These are phyloP conservation scores for Sporothrix brasiliensis DNA, from an alignment of 2,329 filamentous ascomycete species.

Conservation along the genomic window DNA sequence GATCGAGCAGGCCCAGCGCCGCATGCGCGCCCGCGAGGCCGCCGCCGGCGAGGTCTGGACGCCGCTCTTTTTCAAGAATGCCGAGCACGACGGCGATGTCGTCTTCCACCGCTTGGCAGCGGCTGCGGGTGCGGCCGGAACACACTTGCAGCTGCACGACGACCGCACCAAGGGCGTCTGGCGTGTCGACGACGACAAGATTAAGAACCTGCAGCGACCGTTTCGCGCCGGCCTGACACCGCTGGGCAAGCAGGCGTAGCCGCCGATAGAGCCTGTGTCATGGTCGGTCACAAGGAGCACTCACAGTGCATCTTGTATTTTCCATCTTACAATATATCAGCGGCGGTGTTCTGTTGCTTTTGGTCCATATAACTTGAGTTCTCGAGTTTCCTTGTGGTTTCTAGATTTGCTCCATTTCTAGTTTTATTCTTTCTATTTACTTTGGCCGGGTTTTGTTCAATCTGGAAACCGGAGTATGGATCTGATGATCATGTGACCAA, in stretches of 20 bases:
- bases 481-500: background rate
- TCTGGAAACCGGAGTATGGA: background rate
- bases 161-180: conserved; percentile 48
- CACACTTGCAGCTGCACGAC: conserved; percentile 40
- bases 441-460: background rate
- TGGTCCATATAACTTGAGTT: background rate
- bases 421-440: conserved; percentile 1
- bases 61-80: conserved; percentile 45
- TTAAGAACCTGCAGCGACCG: conserved; percentile 40
- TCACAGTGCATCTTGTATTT: background rate
- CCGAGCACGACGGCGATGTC: conserved; percentile 39
- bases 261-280: background rate
- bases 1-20: conserved; percentile 80
- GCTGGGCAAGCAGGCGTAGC: conserved; percentile 23
- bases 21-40: conserved; percentile 70
- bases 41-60: conserved; percentile 50
- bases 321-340: background rate
- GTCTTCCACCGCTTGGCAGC: conserved; percentile 43
- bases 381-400: background rate
- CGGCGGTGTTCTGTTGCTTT: background rate
- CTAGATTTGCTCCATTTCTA: background rate
- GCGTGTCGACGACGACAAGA: conserved; percentile 41
- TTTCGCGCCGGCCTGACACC: conserved; percentile 44
- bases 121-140: conserved; percentile 26
- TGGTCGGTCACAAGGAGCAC: background rate